Conservation (phyloP, 768 basidiomycete genomes). For the Pilatotrama ljubarskyi region DNA sequence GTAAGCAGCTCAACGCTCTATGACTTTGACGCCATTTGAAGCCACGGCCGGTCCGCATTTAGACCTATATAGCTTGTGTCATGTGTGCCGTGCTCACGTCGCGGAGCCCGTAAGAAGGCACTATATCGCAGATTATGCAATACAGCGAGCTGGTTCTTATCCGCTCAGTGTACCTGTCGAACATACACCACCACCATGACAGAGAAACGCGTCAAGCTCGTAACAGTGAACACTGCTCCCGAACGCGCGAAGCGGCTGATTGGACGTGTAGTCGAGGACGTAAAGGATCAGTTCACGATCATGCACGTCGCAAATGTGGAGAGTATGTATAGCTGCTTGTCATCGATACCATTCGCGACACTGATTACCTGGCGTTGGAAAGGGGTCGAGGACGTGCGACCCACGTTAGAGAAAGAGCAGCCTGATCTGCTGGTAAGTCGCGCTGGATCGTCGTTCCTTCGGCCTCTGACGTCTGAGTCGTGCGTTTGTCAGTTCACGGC, state of each 20-base stretch:
- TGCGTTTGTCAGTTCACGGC: constrained; percentile 16
- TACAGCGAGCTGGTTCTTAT: too few species aligned
- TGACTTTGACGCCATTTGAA: too few species aligned
- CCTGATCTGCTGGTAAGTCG: constrained; percentile 19
- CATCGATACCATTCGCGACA: background rate
- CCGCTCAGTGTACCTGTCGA: background rate
- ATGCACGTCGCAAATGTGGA: constrained; percentile 20
- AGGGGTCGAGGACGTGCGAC: constrained; percentile 22
- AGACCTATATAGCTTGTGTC: too few species aligned
- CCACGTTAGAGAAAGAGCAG: constrained; percentile 12
- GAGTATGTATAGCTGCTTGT: constrained; percentile 11
- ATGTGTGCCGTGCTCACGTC: too few species aligned
- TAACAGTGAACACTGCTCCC: constrained; percentile 24
- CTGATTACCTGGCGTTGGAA: background rate
- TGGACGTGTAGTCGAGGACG: constrained; percentile 22
- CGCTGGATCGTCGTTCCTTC: too few species aligned
- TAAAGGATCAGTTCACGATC: constrained; percentile 20
- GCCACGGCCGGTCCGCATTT: too few species aligned
- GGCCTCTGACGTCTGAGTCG: too few species aligned
- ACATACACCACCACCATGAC: background rate
- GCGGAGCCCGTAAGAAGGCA: too few species aligned
- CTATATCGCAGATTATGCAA: too few species aligned
- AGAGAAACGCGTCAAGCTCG: constrained; percentile 3
- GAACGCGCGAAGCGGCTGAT: constrained; percentile 24
- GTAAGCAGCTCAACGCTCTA: too few species aligned